Evolutionary conservation across 2,329 filamentous ascomycete species (phyloP).

Genomic region (Verticillium isaacii): DNA sequence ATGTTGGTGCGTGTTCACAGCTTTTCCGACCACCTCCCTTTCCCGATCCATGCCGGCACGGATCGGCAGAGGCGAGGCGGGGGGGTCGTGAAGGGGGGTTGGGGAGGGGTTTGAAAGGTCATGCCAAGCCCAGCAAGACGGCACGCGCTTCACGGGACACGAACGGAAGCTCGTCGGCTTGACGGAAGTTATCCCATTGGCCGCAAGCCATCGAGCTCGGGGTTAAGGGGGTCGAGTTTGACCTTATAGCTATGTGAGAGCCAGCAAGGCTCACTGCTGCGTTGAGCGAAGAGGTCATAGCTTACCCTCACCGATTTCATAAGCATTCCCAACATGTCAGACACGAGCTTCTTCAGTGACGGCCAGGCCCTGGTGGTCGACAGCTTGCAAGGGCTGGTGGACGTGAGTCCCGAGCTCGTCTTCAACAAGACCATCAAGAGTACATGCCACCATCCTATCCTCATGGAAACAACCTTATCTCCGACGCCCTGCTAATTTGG

Average conservation of each 20-base stretch:
- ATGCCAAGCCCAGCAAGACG: neutral
- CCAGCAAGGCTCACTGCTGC: neutral
- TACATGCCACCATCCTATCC: neutral
- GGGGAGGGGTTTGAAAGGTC: neutral
- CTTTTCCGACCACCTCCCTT: neutral
- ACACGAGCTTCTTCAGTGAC: neutral
- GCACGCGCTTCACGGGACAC: neutral
- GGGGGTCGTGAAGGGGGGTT: neutral
- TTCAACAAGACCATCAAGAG: neutral
- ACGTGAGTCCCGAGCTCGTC: neutral
- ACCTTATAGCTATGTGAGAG: neutral
- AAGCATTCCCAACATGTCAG: neutral
- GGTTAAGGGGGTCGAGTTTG: neutral
- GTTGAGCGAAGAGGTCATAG: neutral
- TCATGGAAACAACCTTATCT: neutral
- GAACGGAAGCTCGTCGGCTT: neutral
- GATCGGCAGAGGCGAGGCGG: neutral
- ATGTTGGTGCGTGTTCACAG: neutral
- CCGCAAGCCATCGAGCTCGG: neutral
- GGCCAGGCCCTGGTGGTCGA: neutral
- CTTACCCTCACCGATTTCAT: neutral
- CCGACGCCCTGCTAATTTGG: neutral
- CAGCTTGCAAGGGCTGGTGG: neutral
- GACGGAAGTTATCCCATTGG: neutral
- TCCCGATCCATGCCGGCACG: neutral